These are phyloP conservation scores for Chrysoporthe deuterocubensis DNA, from an alignment of 2,329 filamentous ascomycete species.

Conservation along the genomic window DNA sequence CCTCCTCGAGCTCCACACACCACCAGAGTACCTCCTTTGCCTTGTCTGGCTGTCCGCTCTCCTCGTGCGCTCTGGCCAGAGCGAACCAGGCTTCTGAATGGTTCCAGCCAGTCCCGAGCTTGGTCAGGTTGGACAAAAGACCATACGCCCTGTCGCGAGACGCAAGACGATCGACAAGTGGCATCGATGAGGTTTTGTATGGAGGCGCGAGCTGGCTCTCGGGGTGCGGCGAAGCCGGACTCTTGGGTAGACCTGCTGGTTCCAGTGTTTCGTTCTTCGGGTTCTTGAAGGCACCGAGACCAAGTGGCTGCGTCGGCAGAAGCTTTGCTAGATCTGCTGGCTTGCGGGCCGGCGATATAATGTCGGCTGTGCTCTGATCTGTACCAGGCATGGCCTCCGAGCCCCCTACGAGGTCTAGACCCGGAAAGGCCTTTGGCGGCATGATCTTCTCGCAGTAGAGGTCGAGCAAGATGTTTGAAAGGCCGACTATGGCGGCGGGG, in stretches of 20 bases:
- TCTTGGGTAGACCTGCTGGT: slow-evolving; percentile 8
- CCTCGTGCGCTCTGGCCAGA: slow-evolving; percentile 84
- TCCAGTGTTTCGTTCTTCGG: slow-evolving; percentile 19
- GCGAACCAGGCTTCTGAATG: slow-evolving; percentile 91
- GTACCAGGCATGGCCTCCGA: slow-evolving; percentile 33
- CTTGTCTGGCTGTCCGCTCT: slow-evolving; percentile 82
- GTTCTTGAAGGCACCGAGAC: slow-evolving; percentile 42
- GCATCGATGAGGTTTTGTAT: slow-evolving; percentile 65
- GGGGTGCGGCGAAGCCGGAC: slow-evolving; percentile 32
- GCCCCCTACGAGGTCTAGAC: slow-evolving; percentile 42
- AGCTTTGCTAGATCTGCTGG: slow-evolving; percentile 19
- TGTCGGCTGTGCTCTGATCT: slow-evolving; percentile 24
- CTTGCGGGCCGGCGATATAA: slow-evolving; percentile 18
- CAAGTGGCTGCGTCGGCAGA: slow-evolving; percentile 52
- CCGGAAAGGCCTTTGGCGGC: slow-evolving; percentile 58
- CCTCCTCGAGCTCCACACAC: slow-evolving; percentile 94
- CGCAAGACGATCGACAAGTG: slow-evolving; percentile 80
- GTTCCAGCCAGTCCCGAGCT: slow-evolving; percentile 87
- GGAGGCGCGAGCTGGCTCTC: slow-evolving; percentile 53
- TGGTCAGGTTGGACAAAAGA: slow-evolving; percentile 80
- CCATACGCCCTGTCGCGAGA: slow-evolving; percentile 88
- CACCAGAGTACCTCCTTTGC: slow-evolving; percentile 95
- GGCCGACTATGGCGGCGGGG: slow-evolving; percentile 74
- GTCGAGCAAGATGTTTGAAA: slow-evolving; percentile 85
- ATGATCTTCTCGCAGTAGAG: slow-evolving; percentile 74